These are phyloP conservation scores for Populus ilicifolia DNA, from an alignment of 345 rosid species.

Conservation along the genomic window DNA sequence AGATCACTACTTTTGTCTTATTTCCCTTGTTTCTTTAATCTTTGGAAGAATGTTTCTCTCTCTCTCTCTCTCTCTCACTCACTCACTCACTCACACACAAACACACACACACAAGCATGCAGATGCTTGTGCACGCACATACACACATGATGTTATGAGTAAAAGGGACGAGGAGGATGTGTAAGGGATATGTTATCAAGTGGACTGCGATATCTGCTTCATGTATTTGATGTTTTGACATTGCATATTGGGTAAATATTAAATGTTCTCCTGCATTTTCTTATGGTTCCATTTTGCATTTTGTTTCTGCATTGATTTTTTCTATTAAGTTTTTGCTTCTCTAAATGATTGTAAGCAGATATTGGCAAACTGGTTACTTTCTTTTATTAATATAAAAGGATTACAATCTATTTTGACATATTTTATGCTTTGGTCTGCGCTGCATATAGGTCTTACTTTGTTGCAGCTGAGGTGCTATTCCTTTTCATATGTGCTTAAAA, in stretches of 20 bases:
- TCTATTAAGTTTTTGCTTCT: neutral
- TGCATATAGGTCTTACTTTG: neutral
- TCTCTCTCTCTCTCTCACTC: neutral
- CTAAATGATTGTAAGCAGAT: neutral
- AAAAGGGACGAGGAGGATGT: neutral
- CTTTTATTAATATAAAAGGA: neutral
- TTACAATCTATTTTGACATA: neutral
- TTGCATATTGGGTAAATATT: neutral
- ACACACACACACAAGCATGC: too few species aligned
- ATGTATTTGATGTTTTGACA: neutral
- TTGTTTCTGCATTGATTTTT: neutral
- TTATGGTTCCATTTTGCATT: neutral
- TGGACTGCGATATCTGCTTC: neutral
- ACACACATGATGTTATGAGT: neutral
- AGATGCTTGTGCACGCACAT: too few species aligned
- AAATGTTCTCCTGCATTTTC: neutral
- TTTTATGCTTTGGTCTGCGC: neutral
- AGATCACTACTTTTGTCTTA: neutral
- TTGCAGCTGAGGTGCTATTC: neutral
- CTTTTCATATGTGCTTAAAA: neutral
- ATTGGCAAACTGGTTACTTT: neutral
- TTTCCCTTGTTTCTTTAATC: neutral
- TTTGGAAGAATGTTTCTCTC: neutral
- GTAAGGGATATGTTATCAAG: neutral
- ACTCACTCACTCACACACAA: accelerated